A percentile compares a stretch with the other conserved stretches of the same genome.
Conservation (phyloP, 139 green algal species). For the Tetradesmus lagerheimii region DNA sequence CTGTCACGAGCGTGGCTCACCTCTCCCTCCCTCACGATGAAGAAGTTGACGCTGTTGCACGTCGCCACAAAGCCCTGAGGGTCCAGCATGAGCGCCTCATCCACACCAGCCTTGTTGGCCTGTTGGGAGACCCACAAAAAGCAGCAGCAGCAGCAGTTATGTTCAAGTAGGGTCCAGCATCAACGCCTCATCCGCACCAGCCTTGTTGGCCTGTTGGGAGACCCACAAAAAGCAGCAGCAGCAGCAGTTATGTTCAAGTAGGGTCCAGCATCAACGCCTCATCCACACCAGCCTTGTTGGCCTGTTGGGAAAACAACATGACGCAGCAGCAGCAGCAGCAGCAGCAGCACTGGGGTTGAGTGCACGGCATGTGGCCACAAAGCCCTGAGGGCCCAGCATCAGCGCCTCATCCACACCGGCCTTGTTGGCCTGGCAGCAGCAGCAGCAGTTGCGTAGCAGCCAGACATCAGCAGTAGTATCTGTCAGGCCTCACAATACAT, state of each 20-base stretch:
- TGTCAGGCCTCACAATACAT: too few species aligned
- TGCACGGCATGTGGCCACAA: slow-evolving; percentile 80
- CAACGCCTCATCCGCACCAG: slow-evolving; percentile 72
- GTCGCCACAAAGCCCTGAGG: slow-evolving; percentile 87
- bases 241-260: background rate
- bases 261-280: slow-evolving; percentile 87
- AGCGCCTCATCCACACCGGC: slow-evolving; percentile 76
- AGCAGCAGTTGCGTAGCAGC: too few species aligned
- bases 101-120: slow-evolving; percentile 74
- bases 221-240: background rate
- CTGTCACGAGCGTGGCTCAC: background rate
- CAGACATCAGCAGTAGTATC: too few species aligned
- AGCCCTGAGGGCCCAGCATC: slow-evolving; percentile 87
- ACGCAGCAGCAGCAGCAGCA: slow-evolving; percentile 2
- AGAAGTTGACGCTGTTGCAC: slow-evolving; percentile 91
- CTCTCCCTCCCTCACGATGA: slow-evolving; percentile 76
- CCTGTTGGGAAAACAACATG: too few species aligned
- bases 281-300: slow-evolving; percentile 75
- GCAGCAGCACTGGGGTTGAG: background rate
- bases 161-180: too few species aligned
- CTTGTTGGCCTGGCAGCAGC: too few species aligned
- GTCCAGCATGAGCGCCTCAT: slow-evolving; percentile 88
- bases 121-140: too few species aligned
- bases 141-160: background rate
- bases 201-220: slow-evolving; percentile 78